Conservation (phyloP, 768 basidiomycete genomes). For the Pisolithus orientalis region DNA sequence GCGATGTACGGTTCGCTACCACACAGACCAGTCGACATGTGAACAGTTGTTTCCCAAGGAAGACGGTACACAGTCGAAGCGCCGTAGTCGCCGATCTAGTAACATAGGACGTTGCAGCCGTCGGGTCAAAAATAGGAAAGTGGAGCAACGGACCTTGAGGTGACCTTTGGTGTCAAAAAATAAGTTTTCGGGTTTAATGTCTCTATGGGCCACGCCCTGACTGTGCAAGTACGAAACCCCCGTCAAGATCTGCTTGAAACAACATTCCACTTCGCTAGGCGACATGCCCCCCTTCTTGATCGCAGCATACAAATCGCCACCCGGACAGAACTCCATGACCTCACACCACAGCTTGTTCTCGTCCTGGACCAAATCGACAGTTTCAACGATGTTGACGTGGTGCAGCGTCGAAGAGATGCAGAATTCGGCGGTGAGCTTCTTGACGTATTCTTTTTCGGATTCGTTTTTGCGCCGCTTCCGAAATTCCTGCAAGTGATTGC, state of each 20-base stretch:
- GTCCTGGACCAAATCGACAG: conserved; percentile 98
- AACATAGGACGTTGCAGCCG: conserved; percentile 4
- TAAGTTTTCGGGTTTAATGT: conserved; percentile 97
- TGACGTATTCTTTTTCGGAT: conserved; percentile 98
- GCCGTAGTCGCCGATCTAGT: conserved; percentile 94
- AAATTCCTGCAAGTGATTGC: conserved; percentile 65
- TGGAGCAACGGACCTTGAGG: conserved; percentile 63
- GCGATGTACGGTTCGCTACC: conserved; percentile 99
- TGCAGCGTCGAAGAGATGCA: conserved; percentile 96
- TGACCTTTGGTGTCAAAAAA: conserved; percentile 91
- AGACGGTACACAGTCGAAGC: conserved; percentile 98
- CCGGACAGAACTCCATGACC: conserved; percentile 99
- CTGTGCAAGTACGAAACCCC: conserved; percentile 90
- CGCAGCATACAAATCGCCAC: conserved; percentile 95
- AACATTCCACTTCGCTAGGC: conserved; percentile 90
- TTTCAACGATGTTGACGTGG: conserved; percentile 94
- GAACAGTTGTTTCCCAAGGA: conserved; percentile 96
- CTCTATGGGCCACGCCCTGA: conserved; percentile 96
- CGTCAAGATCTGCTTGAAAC: conserved; percentile 91
- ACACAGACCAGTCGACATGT: conserved; percentile 95
- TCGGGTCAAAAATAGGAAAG: not conserved
- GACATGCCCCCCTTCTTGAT: conserved; percentile 97
- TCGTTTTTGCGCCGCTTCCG: conserved; percentile 97
- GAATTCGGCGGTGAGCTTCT: conserved; percentile 99
- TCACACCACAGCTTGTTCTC: conserved; percentile 97